Conservation (phyloP, 345 rosid species). For the Microcos paniculata region DNA sequence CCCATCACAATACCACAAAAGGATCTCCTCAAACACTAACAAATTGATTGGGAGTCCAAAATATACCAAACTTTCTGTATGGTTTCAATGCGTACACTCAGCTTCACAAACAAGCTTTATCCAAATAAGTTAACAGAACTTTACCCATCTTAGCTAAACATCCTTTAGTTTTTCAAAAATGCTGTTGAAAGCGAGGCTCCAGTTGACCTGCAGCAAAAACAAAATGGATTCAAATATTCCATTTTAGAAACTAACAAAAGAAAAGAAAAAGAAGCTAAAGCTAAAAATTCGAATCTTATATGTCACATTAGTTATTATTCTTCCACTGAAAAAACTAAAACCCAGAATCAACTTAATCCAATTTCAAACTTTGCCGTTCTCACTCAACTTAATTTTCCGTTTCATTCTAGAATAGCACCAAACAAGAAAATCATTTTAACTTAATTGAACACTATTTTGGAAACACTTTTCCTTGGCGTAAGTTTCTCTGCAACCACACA, state of each 20-base stretch:
- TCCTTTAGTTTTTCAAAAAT: neutral
- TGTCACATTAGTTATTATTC: neutral
- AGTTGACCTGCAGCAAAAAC: constrained; percentile 15
- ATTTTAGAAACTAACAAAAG: neutral
- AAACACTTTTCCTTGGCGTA: constrained; percentile 10
- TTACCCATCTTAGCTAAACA: neutral
- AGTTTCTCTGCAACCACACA: constrained; percentile 31
- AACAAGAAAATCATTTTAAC: neutral
- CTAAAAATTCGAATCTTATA: constrained; percentile 7
- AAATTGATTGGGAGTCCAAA: neutral
- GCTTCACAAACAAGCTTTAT: constrained; percentile 14
- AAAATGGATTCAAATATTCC: constrained; percentile 6
- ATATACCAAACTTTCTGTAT: neutral
- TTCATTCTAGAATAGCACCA: constrained; percentile 2
- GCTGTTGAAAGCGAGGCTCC: constrained; percentile 5
- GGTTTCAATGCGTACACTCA: neutral
- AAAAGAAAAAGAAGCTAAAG: constrained; percentile 1
- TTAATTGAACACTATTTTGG: neutral
- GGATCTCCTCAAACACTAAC: neutral
- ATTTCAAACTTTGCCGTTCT: neutral
- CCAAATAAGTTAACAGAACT: neutral
- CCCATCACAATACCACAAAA: constrained; percentile 28
- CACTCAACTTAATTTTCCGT: constrained; percentile 1
- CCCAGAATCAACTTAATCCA: neutral
- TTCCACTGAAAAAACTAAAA: constrained; percentile 7